phyloP scores from a whole-genome alignment of 2,329 filamentous ascomycete genomes.

The Dryadomyces quercivorus region DNA sequence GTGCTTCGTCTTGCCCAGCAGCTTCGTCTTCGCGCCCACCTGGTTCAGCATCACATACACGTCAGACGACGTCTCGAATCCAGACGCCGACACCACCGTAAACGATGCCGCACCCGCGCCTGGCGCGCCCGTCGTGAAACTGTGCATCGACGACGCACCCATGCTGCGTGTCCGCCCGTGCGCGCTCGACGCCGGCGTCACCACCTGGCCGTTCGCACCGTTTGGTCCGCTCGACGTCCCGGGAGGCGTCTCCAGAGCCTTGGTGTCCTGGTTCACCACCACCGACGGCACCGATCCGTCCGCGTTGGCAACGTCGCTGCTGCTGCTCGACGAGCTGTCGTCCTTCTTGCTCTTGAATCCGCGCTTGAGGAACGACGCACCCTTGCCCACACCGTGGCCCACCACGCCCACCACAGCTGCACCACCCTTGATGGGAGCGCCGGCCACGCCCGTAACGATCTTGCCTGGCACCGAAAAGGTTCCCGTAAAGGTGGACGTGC shows the following conservation, averaged over 20 bases:
- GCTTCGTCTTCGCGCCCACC: conserved; percentile 57
- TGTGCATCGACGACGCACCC: conserved; percentile 55
- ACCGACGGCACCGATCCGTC: conserved; percentile 13
- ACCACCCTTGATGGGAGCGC: conserved; percentile 88
- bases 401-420: conserved; percentile 61
- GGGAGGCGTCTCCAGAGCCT: conserved; percentile 18
- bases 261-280: conserved; percentile 29
- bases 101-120: conserved; percentile 69
- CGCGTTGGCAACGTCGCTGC: conserved; percentile 14
- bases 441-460: conserved; percentile 69
- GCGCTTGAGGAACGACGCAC: conserved; percentile 80
- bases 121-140: conserved; percentile 40
- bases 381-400: conserved; percentile 73
- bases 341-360: conserved; percentile 61
- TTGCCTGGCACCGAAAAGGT: conserved; percentile 80
- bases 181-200: conserved; percentile 7
- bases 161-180: conserved; percentile 46
- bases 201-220: conserved; percentile 9
- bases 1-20: conserved; percentile 85
- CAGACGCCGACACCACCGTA: conserved; percentile 64
- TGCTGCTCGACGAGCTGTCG: conserved; percentile 18
- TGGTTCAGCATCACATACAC: conserved; percentile 66
- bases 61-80: conserved; percentile 65
- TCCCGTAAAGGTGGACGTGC: conserved; percentile 84
- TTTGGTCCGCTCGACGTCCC: conserved; percentile 19